Base-by-base conservation (phyloP, 2,329 filamentous ascomycete genomes). In the Aspergillus calidoustus region DNA sequence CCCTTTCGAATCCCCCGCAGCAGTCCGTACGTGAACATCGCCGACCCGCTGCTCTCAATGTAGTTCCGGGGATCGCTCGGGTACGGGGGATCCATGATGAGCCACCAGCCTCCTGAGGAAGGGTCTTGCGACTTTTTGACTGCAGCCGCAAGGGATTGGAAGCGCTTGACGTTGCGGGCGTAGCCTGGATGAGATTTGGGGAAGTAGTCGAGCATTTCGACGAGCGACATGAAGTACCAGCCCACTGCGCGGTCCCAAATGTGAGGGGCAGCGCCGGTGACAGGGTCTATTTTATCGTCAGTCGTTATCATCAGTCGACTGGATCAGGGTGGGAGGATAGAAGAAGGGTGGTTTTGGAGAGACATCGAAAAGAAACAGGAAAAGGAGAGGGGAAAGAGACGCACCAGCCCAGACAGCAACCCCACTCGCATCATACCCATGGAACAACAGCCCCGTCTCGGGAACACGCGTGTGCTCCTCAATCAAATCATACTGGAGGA, bases 141-240 rank as follows among this genome's bases (percentile, higher is more conserved):
- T 2, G 59, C 57, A n/a, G 28, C 9, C 1, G 64, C 64, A 6
- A 66, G 64, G 22, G 50, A 46, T 30, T 62, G 57, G 64, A 64
- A 66, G 7, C 64, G 64, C 1, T n/a, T 15, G 4, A 66, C 34
- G 19, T 51, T 66, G 17, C 54, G 53, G 7, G 62, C 17, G 46
- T 58, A 62, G 22, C 64, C 59, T 2, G 51, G 28, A 30, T 66
- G 64, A 2, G 55, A 46, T 15, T 48, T 58, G 2, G 64, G 64
- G 28, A 66, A 64, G 59, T 52, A 53, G 23, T 66, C 64, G 7
- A 66, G 57, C 7, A 66, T 46, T 34, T 66, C 62, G 9, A 62
- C 46, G 5, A 64, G 62, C 6, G 64, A 62, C 56, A 66, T 60
- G 51, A 66, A 66, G 54, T 66, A 66, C 64, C 64, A 66, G 17